Evolutionary conservation across 1,139 yeast genomes (phyloP), one percentile per base, ranked within the genome.

Genomic region (Scheffersomyces cryptocercus): DNA sequence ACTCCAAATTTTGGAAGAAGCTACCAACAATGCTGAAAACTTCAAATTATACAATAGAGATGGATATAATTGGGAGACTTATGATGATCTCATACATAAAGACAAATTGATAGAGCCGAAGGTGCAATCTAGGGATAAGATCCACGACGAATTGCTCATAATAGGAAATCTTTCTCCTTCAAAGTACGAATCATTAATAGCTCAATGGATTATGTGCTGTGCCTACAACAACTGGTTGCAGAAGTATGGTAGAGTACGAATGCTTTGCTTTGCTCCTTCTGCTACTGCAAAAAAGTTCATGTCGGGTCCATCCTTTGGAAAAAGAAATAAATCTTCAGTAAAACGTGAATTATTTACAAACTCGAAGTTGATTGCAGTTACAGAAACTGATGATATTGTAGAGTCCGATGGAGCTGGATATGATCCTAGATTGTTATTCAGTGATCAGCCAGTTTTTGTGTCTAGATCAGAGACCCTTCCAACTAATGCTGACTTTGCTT

Each of bases 141-240:
- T 85, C 14, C 84, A 89, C 62, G 77, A 81, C 42, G 78, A 81
- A 40, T 64, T 91, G 12, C 63, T 91, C 33, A 68, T 87, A 28
- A 69, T 82, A 2, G 95, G 84, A 1, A 85, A 87, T 58, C 69
- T 87, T 39, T 71, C 88, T 0, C 72, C 76, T 11, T 47, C 61
- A 29, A 55, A 56, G 32, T 63, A 69, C 26, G 95, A 87, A 59
- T 80, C 85, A 38, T 71, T 88, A 24, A 63, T 85, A 32, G 85
- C 88, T 39, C 96, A 89, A 65, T 87, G 91, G 82, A 62, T 87
- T 29, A 76, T 76, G 53, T 87, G 96, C 60, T 69, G 85, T 36
- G 82, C 79, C 1, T 77, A 84, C 58, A 73, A 77, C 40, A 87
- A 86, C 55, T 88, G 96, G 97, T 61, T 88, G 12, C 86, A 84